These are phyloP conservation scores for Penicillium coprophilum DNA, from an alignment of 495 filamentous ascomycete genomes.

Conservation along the genomic window DNA sequence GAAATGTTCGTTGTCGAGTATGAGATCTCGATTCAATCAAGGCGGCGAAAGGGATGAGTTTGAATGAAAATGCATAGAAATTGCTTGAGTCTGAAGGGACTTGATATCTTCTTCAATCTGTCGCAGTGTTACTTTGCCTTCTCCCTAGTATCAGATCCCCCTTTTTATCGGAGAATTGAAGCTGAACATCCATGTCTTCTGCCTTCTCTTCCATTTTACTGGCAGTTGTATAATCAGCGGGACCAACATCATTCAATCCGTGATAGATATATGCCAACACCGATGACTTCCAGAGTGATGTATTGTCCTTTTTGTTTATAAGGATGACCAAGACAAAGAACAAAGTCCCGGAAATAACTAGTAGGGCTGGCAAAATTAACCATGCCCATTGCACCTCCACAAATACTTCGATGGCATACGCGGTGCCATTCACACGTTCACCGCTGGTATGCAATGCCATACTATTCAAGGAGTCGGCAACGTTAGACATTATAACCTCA, in stretches of 20 bases:
- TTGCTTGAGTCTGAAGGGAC: no score
- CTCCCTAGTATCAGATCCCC: neutral
- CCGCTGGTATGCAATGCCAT: neutral
- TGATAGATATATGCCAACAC: slow-evolving; percentile 5
- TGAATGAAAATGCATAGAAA: no score
- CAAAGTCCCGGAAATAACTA: neutral
- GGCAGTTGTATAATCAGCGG: neutral
- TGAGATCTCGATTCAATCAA: no score
- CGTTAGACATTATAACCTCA: neutral
- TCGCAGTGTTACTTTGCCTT: no score
- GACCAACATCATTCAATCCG: neutral
- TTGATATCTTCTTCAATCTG: no score
- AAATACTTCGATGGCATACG: neutral
- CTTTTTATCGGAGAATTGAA: neutral
- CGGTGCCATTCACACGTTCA: neutral
- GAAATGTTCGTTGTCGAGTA: no score
- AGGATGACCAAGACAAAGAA: neutral
- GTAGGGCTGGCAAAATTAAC: neutral
- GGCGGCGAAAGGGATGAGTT: no score
- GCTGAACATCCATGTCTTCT: neutral
- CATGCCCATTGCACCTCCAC: neutral
- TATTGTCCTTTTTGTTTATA: neutral
- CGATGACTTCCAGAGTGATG: slow-evolving; percentile 4
- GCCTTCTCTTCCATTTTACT: slow-evolving; percentile 5
- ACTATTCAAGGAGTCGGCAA: neutral